Conservation (phyloP, 345 rosid species). For the Arabidopsis suecica region DNA sequence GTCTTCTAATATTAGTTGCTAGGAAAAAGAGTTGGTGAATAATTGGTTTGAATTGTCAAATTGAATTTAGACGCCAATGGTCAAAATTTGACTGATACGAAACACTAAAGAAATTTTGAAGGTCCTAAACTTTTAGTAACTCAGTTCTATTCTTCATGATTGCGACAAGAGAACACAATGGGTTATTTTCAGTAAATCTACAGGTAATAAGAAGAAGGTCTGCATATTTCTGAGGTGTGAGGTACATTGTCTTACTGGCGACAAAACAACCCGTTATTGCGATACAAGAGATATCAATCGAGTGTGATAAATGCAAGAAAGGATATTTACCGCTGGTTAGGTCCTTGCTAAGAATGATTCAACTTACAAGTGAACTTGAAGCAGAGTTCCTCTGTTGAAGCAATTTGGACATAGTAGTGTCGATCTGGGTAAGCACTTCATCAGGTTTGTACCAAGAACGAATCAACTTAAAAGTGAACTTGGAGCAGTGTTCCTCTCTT, state of each 20-base stretch:
- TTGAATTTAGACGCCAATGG: slow-evolving; percentile 32
- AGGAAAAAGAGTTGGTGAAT: background rate
- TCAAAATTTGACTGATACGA: slow-evolving; percentile 29
- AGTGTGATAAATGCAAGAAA: slow-evolving; percentile 9
- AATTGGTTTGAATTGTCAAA: slow-evolving; percentile 8
- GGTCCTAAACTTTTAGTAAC: slow-evolving; percentile 1
- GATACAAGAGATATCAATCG: slow-evolving; percentile 37
- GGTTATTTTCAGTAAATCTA: slow-evolving; percentile 29
- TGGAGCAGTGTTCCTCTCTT: slow-evolving; percentile 48
- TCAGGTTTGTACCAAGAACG: slow-evolving; percentile 25
- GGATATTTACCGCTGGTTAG: slow-evolving; percentile 36
- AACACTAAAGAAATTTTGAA: slow-evolving; percentile 7
- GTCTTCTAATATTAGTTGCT: slow-evolving; percentile 9
- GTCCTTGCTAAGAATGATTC: slow-evolving; percentile 35
- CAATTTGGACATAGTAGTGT: slow-evolving; percentile 53
- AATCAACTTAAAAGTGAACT: slow-evolving; percentile 54
- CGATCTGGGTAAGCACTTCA: slow-evolving; percentile 47
- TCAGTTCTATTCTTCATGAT: background rate
- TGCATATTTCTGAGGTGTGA: slow-evolving; percentile 23
- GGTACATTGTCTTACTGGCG: slow-evolving; percentile 9
- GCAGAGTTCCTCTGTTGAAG: slow-evolving; percentile 48
- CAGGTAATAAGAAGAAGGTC: slow-evolving; percentile 8
- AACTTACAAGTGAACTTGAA: slow-evolving; percentile 51
- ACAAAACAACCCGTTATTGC: background rate
- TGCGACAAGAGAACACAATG: background rate